Evolutionary conservation across 192 early-diverging fungal species (phyloP), one percentile per base, ranked within the genome.

Genomic region (Coemansia sp.): DNA sequence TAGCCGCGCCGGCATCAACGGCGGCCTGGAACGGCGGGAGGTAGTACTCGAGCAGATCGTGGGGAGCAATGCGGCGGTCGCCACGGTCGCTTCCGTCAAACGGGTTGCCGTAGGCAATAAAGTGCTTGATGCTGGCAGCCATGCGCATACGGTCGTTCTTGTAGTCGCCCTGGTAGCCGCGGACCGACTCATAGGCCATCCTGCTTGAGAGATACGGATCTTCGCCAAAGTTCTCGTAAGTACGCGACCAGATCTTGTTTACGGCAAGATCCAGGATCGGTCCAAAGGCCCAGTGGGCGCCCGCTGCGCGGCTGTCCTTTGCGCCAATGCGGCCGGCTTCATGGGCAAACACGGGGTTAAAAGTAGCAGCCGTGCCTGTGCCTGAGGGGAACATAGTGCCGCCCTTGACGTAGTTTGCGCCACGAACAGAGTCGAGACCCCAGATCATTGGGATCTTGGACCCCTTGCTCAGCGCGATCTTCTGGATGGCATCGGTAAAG

Each of bases 81-180:
- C 60, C 67, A 25, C 70, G 58, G 59, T 75, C 73, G 11, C 47
- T 60, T 62, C 72, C 71, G 54, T 80, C 78, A 32, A 83, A 83
- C 23, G 86, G 82, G 6, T 80, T 78, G 4, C 85, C 85, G 62
- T 87, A 87, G 28, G 79, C 86, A 39, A 87, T 83, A 71, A 87
- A 87, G 55, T 87, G 86, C 71, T 88, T 88, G 70, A 86, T 75
- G 46, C 85, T 85, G 1, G 83, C 85, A 1, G 85, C 87, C 0
- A 88, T 82, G 2, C 84, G 84, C 16, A 72, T 78, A 5, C 87
- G 75, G 28, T 88, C 85, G 8, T 62, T 67, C 52, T 85, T 86
- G 69, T 88, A 88, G 65, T 88, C 76, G 22, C 87, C 87, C 60
- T 88, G 87, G n/a, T 85, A 75, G 6, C 87, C 87, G 52, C 69